Base-by-base conservation (phyloP, 2,329 filamentous ascomycete species). In the Pseudogymnoascus sp. region DNA sequence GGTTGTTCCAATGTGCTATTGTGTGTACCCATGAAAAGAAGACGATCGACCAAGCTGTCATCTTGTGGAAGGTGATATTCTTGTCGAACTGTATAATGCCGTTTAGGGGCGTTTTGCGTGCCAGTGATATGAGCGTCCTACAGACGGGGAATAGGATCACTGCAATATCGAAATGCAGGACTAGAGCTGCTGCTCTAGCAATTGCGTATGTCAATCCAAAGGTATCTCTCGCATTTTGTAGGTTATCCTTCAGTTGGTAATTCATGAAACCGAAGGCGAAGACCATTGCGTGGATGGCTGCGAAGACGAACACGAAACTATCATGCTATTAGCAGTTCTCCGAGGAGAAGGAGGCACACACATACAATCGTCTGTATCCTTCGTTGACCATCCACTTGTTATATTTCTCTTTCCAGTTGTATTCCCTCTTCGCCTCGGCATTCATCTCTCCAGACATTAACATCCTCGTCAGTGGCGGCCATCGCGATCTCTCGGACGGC, bases 351-450 rank as follows among this genome's bases (percentile, higher is more conserved):
- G 29, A 31, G 8, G 14, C 5, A 5, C 5, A 16, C 63, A 83
- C 87, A 64, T 80, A 91, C 85, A 93, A 81, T 84, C 89, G 81
- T 73, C 89, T 83, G 74, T 91, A 92, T 66, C 90, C 90, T 74
- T 93, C 90, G 73, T 93, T 93, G 66, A 93, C 88, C 90, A 95
- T 93, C 90, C 90, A 95, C 68, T 86, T 81, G 75, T 93, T 88
- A 72, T 93, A 88, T 73, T 84, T 88, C 74, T 93, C 88, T 71
- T 84, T 83, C 67, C 83, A 75, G 23, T 84, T 85, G 69, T 93
- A 78, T 64, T 86, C 82, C 73, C 86, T 86, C 68, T 88, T 86
- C 71, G 80, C 83, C 73, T 91, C 87, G 71, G 86, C 86, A 63
- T 86, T 90, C 84, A 93, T 89, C 78, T 92, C 88, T 60, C 90